Percentiles rank a stretch among this genome's conserved stretches.
phyloP scores from a whole-genome alignment of 2,329 filamentous ascomycete genomes.

The Ophiostoma ips region DNA sequence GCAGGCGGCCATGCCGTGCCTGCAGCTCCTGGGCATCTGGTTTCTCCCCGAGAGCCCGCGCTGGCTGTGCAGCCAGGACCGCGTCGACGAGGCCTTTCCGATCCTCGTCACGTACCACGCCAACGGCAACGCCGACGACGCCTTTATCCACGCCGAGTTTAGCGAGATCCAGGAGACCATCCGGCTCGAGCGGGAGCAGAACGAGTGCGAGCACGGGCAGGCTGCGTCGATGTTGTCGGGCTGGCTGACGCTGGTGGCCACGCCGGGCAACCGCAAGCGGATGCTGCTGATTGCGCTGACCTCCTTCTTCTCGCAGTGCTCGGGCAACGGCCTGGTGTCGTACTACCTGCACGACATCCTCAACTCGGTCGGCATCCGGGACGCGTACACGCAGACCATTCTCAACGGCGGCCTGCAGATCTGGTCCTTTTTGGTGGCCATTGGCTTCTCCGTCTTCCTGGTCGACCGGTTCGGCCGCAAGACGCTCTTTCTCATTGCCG shows the following conservation, averaged over 20 bases:
- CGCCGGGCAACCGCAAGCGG: slow-evolving; percentile 12
- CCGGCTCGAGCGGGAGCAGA: slow-evolving; percentile 38
- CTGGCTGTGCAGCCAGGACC: slow-evolving; percentile 7
- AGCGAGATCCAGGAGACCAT: slow-evolving; percentile 44
- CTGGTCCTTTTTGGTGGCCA: slow-evolving; percentile 24
- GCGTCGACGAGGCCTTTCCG: slow-evolving; percentile 24
- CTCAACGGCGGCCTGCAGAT: slow-evolving; percentile 12
- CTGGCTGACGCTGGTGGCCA: slow-evolving; percentile 37
- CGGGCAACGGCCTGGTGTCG: slow-evolving; percentile 18
- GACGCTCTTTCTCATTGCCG: slow-evolving; percentile 14
- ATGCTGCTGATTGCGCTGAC: slow-evolving; percentile 11
- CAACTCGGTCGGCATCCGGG: slow-evolving; percentile 20
- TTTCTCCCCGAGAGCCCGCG: slow-evolving; percentile 11
- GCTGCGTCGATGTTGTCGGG: slow-evolving; percentile 18
- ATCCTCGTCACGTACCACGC: slow-evolving; percentile 18
- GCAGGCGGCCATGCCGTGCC: slow-evolving; percentile 19
- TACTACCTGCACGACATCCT: slow-evolving; percentile 22
- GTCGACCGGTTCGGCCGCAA: slow-evolving; percentile 15
- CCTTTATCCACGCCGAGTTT: slow-evolving; percentile 44
- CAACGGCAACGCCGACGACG: slow-evolving; percentile 22
- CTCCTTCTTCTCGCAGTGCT: slow-evolving; percentile 11
- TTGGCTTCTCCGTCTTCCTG: slow-evolving; percentile 17
- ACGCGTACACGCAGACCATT: slow-evolving; percentile 14
- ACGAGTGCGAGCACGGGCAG: no score
- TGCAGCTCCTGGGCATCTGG: slow-evolving; percentile 8